These are phyloP conservation scores for Rhodotorula toruloides DNA, from an alignment of 768 basidiomycete genomes.

Conservation along the genomic window DNA sequence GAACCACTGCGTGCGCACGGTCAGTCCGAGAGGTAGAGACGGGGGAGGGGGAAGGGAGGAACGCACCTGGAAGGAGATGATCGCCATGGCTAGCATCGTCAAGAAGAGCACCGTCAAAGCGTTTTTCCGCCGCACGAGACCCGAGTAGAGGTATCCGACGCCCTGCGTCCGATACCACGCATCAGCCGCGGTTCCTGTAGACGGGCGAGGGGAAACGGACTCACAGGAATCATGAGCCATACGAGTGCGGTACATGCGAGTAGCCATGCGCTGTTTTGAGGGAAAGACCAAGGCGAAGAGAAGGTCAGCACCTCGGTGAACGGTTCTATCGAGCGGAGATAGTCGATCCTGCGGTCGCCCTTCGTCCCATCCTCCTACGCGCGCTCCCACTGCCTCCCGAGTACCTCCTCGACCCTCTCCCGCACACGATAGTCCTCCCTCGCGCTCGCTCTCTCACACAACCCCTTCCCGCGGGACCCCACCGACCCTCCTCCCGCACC, in stretches of 20 bases:
- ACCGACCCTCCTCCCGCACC: not conserved
- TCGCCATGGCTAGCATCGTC: conserved; percentile 51
- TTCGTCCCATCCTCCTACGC: too few relatives aligned
- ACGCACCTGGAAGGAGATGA: conserved; percentile 24
- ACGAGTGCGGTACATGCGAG: conserved; percentile 61
- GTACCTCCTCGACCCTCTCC: too few relatives aligned
- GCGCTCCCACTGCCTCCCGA: too few relatives aligned
- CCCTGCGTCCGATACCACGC: too few relatives aligned
- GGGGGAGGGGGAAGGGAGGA: conserved; percentile 43
- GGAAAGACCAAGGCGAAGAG: too few relatives aligned
- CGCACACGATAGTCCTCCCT: too few relatives aligned
- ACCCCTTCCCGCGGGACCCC: too few relatives aligned
- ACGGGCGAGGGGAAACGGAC: conserved; percentile 52
- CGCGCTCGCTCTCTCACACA: not conserved
- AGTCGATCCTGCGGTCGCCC: too few relatives aligned
- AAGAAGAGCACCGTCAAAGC: conserved; percentile 59
- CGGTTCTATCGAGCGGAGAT: too few relatives aligned
- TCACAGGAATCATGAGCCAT: conserved; percentile 73
- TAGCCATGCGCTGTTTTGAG: conserved; percentile 58
- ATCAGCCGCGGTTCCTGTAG: not conserved
- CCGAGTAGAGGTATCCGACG: conserved; percentile 52
- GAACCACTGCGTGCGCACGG: conserved; percentile 57
- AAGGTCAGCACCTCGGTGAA: too few relatives aligned
- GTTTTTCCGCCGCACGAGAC: conserved; percentile 80
- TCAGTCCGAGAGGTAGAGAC: too few relatives aligned